phyloP scores from a whole-genome alignment of 2,329 filamentous ascomycete species.

The Ceratocystis diversiconidia region DNA sequence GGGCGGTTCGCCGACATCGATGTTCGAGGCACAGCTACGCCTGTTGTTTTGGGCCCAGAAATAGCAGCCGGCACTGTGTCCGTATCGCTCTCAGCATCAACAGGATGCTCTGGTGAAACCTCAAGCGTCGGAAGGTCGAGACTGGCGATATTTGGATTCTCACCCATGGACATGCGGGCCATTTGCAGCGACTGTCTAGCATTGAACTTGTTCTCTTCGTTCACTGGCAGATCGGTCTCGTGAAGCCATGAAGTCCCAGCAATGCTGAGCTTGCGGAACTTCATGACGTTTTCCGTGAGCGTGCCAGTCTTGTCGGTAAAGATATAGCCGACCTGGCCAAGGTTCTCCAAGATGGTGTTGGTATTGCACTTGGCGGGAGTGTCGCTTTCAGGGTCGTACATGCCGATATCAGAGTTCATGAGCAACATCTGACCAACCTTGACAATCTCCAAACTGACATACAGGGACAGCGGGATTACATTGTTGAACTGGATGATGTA shows the following conservation, averaged over 20 bases:
- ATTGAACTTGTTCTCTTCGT: slow-evolving; percentile 17
- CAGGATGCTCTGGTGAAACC: slow-evolving; percentile 24
- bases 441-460: slow-evolving; percentile 78
- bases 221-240: slow-evolving; percentile 46
- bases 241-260: slow-evolving; percentile 84
- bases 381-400: slow-evolving; percentile 76
- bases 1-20: slow-evolving; percentile 16
- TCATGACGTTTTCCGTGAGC: slow-evolving; percentile 88
- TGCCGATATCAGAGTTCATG: slow-evolving; percentile 66
- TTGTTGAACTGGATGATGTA: slow-evolving; percentile 98
- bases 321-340: slow-evolving; percentile 78
- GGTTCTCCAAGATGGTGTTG: slow-evolving; percentile 86
- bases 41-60: background rate
- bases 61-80: slow-evolving; percentile 21
- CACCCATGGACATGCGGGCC: slow-evolving; percentile 14
- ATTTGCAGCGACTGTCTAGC: slow-evolving; percentile 15
- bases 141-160: slow-evolving; percentile 4
- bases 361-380: slow-evolving; percentile 83
- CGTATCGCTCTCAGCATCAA: slow-evolving; percentile 19
- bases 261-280: slow-evolving; percentile 82
- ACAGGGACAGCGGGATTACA: slow-evolving; percentile 78
- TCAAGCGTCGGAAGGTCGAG: slow-evolving; percentile 20
- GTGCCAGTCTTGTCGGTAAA: slow-evolving; percentile 95
- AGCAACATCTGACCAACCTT: slow-evolving; percentile 68
- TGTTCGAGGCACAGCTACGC: background rate